These are phyloP conservation scores for Hygrocybe punicea DNA, from an alignment of 768 basidiomycete species.

Conservation along the genomic window DNA sequence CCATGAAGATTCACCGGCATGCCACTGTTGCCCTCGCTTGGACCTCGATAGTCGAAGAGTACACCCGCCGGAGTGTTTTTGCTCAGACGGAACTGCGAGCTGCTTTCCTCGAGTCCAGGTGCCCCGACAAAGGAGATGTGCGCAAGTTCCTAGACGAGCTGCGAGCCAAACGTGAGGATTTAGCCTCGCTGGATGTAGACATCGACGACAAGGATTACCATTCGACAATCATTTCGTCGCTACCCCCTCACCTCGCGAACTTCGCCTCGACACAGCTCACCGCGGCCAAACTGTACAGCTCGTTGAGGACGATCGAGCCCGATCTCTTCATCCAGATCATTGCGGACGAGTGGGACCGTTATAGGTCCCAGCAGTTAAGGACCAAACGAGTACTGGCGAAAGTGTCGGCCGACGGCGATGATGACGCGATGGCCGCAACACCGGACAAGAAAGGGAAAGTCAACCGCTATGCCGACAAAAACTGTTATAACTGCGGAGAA, in stretches of 20 bases:
- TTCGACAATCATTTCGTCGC: constrained; percentile 30
- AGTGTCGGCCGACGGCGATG: not conserved
- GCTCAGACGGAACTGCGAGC: constrained; percentile 27
- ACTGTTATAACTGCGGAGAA: too few species aligned
- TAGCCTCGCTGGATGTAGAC: constrained; percentile 27
- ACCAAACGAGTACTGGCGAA: not conserved
- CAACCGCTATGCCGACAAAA: not conserved
- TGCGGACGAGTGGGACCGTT: constrained; percentile 27
- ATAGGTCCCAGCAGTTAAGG: constrained; percentile 1
- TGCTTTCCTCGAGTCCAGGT: constrained; percentile 29
- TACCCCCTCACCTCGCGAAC: constrained; percentile 25
- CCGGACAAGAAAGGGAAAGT: not conserved
- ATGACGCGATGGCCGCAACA: not conserved
- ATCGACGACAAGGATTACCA: constrained; percentile 31
- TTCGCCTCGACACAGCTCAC: constrained; percentile 28
- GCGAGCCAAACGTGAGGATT: constrained; percentile 20
- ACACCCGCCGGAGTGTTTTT: constrained; percentile 31
- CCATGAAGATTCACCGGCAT: constrained; percentile 24
- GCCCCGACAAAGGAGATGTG: constrained; percentile 27
- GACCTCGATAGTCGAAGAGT: constrained; percentile 31
- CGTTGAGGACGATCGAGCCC: not conserved
- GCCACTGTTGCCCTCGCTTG: constrained; percentile 29
- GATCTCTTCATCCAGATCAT: constrained; percentile 8
- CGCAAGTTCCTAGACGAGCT: constrained; percentile 27
- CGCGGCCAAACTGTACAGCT: constrained; percentile 12